Base-by-base conservation (phyloP, 1,139 yeast genomes). In the Pneumocystis sp. region DNA sequence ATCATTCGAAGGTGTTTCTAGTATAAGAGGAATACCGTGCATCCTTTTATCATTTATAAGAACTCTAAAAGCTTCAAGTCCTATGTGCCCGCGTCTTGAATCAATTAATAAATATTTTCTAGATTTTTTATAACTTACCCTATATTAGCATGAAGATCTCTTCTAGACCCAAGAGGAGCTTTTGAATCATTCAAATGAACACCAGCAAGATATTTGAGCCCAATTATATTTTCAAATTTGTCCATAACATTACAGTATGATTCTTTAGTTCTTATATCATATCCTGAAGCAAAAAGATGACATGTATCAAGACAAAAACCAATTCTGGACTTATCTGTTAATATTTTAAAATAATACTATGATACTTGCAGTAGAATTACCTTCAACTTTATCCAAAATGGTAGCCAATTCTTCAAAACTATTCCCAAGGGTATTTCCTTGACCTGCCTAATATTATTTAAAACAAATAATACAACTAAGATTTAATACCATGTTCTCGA, bases 101-200 rank as follows among this genome's bases (percentile, higher is more conserved):
- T 21, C 17, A 25, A 25, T 50, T 19, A 50, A 50, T 12, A 50
- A 1, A 50, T 50, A 50, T 25, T 25, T 29, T 10, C 25, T 5
- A 37, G 19, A 19, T 50, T 50, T 50, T 50, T 50, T 25, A 25
- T 25, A 50, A 25, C 21, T 50, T 50, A 50, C 0, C 99, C 98
- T 63, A 93, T 77, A 69, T 85, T 84, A 73, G 93, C 96, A 74
- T 93, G 99, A 66, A 93, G 81, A 74, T 93, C 99, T 69, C 96
- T 81, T 71, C 89, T 89, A 45, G 96, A 93, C 3, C 87, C 95
- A 63, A 89, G 75, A 0, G 97, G 97, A 2, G 96, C 95, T 76
- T 93, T 91, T 12, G 97, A 91, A 73, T 93, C 98, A 73, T 93
- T 93, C 66, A 93, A 76, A 75, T 93, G 98, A 65, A 93, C 81